Conservation (phyloP, 495 filamentous ascomycete genomes). For the Neurospora tetrasperma region DNA sequence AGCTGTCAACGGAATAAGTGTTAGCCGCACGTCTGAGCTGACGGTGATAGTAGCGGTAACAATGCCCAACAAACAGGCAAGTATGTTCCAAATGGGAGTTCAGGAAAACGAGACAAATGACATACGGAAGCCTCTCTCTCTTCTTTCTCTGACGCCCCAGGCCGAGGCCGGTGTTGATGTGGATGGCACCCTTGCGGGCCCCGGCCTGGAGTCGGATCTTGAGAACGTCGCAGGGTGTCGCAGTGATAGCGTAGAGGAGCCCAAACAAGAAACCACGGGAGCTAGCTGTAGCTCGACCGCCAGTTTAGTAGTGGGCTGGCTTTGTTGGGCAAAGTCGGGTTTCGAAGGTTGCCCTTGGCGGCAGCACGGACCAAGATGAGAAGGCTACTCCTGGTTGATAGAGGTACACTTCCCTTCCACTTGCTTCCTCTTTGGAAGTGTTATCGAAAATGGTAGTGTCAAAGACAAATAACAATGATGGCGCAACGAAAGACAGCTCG, state of each 20-base stretch:
- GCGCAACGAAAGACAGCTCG: background rate
- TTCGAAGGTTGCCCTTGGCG: conserved; percentile 12
- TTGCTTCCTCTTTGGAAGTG: conserved; percentile 11
- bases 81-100: background rate
- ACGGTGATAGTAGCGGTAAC: background rate
- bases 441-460: background rate
- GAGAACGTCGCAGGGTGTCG: background rate
- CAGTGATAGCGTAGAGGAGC: background rate
- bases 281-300: background rate
- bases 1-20: background rate
- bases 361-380: conserved; percentile 22
- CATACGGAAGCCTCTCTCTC: background rate
- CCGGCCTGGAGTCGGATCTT: background rate
- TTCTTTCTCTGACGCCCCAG: background rate
- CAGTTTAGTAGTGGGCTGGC: conserved; percentile 5
- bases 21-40: background rate
- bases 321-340: conserved; percentile 19
- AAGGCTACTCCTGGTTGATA: conserved; percentile 15
- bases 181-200: background rate
- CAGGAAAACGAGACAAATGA: background rate
- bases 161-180: background rate
- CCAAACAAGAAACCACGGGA: background rate
- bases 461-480: background rate
- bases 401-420: conserved; percentile 1
- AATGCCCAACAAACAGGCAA: background rate